Evolutionary conservation across 2,329 filamentous ascomycete genomes (phyloP).

Genomic region (Leptographium lundbergii): DNA sequence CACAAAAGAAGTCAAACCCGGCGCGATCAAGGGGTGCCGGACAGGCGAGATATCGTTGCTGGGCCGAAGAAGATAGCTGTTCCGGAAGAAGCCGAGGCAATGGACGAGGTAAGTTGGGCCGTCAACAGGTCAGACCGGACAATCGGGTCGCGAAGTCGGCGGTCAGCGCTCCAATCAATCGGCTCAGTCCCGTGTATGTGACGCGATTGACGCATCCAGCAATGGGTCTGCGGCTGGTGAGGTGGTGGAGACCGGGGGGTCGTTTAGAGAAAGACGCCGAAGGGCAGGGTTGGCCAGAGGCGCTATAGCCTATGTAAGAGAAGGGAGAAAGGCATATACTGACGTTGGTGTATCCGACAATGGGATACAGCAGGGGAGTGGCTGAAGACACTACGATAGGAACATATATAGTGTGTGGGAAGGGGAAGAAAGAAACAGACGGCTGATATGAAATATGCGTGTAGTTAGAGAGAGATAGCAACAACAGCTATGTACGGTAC

Average conservation of each 20-base stretch:
- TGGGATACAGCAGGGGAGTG: background rate
- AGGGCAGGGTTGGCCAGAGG: background rate
- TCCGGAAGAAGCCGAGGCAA: background rate
- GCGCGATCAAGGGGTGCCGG: too few relatives aligned
- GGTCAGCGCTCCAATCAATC: constrained; percentile 15
- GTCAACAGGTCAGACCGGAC: background rate
- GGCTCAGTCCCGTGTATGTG: constrained; percentile 11
- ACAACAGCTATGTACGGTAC: background rate
- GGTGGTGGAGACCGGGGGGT: background rate
- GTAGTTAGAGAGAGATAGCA: background rate
- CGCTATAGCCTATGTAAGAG: background rate
- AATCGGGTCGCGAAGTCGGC: background rate
- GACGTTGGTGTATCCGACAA: background rate
- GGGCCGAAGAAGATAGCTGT: background rate
- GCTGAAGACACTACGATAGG: background rate
- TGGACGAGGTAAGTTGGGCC: background rate
- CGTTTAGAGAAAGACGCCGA: background rate
- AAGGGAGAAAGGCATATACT: background rate
- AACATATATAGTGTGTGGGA: background rate
- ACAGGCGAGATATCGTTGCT: background rate
- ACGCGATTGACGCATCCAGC: constrained; percentile 14
- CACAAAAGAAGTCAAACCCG: background rate
- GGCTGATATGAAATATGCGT: background rate
- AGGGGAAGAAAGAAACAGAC: background rate
- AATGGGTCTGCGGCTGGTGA: background rate